phyloP scores from a whole-genome alignment of 2,329 filamentous ascomycete genomes.

The Colletotrichum costaricense region DNA sequence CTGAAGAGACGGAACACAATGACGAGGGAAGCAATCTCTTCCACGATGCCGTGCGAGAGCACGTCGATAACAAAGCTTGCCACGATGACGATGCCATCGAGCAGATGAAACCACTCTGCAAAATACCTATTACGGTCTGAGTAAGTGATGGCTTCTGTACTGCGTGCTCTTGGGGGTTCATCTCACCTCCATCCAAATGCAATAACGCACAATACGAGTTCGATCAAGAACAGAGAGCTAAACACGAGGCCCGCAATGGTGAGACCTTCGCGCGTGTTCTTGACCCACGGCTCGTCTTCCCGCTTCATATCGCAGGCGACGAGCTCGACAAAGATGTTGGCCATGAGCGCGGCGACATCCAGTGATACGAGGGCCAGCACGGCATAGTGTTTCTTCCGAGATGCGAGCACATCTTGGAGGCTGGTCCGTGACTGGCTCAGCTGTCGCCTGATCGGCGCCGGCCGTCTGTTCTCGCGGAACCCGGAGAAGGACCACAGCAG shows the following conservation, averaged over 20 bases:
- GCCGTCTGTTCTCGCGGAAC: conserved; percentile 29
- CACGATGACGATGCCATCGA: conserved; percentile 73
- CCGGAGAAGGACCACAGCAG: conserved; percentile 33
- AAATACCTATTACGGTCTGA: conserved; percentile 59
- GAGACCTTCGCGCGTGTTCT: conserved; percentile 51
- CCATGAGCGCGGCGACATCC: conserved; percentile 57
- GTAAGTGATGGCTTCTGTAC: conserved; percentile 28
- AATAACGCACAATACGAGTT: conserved; percentile 68
- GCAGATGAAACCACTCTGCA: conserved; percentile 68
- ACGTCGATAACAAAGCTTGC: conserved; percentile 72
- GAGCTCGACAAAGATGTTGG: conserved; percentile 60
- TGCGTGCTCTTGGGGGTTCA: not conserved
- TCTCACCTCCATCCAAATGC: conserved; percentile 70
- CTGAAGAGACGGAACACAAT: conserved; percentile 75
- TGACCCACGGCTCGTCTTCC: conserved; percentile 54
- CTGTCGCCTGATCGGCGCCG: conserved; percentile 29
- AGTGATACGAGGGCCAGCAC: conserved; percentile 56
- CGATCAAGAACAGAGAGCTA: conserved; percentile 73
- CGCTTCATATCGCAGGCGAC: conserved; percentile 59
- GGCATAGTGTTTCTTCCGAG: conserved; percentile 57
- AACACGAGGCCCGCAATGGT: conserved; percentile 67
- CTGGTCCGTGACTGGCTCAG: conserved; percentile 28
- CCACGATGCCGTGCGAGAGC: conserved; percentile 66
- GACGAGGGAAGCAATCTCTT: conserved; percentile 75
- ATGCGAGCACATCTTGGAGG: conserved; percentile 37